phyloP scores from a whole-genome alignment of 1,284 basidiomycete species.

The Pseudozyma thailandica region DNA sequence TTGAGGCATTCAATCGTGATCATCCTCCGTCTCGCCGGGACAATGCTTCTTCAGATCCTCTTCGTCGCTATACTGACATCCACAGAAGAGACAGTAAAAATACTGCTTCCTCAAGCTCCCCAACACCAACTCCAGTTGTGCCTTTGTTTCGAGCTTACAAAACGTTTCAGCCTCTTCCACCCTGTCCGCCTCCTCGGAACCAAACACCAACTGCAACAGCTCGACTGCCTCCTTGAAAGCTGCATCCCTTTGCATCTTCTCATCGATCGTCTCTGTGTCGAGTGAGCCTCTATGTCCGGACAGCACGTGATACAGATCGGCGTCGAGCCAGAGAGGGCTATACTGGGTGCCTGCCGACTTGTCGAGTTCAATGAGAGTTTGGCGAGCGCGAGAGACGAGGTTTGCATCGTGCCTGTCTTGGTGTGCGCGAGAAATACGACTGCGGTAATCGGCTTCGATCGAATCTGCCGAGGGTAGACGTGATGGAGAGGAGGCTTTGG shows the following conservation, averaged over 20 bases:
- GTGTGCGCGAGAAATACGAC: slow-evolving; percentile 21
- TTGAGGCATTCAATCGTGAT: slow-evolving; percentile 53
- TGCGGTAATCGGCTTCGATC: slow-evolving; percentile 28
- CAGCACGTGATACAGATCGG: slow-evolving; percentile 11
- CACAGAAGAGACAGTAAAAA: slow-evolving; percentile 51
- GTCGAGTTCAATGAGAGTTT: slow-evolving; percentile 43
- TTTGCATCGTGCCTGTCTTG: slow-evolving; percentile 23
- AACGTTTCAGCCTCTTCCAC: slow-evolving; percentile 24
- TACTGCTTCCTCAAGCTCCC: slow-evolving; percentile 25
- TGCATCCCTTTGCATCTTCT: slow-evolving; percentile 20
- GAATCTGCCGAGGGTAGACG: neutral
- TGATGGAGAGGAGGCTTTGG: neutral
- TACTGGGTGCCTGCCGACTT: slow-evolving; percentile 17
- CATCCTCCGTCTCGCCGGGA: slow-evolving; percentile 45
- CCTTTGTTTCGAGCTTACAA: slow-evolving; percentile 6
- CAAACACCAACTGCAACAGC: slow-evolving; percentile 31
- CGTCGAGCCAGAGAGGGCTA: slow-evolving; percentile 55
- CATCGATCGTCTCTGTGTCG: slow-evolving; percentile 20
- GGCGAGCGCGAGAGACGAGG: slow-evolving; percentile 41
- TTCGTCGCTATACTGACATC: slow-evolving; percentile 25
- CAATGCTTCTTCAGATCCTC: slow-evolving; percentile 30
- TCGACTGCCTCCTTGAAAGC: slow-evolving; percentile 22
- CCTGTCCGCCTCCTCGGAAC: neutral
- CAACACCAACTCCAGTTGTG: slow-evolving; percentile 37
- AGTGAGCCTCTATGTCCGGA: slow-evolving; percentile 18